Percentiles rank a stretch among this genome's conserved stretches.
Evolutionary conservation across 2,329 filamentous ascomycete genomes (phyloP).

Genomic region (Ascochyta lentis): DNA sequence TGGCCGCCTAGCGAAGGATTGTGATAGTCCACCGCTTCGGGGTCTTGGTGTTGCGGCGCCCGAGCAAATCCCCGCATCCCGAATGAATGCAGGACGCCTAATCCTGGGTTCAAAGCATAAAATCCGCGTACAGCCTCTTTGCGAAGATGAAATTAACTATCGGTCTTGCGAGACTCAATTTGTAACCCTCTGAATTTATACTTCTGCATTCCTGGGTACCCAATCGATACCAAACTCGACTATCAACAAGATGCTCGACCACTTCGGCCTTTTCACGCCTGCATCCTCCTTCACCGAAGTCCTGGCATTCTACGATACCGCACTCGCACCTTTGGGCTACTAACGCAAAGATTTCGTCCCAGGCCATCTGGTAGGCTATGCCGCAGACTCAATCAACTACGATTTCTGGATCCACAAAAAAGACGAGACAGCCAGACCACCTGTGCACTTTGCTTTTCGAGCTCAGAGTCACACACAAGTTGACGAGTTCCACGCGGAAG

Average conservation of each 20-base stretch:
- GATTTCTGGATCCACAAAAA: slow-evolving; percentile 26
- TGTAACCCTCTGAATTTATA: no score
- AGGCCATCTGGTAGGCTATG: slow-evolving; percentile 19
- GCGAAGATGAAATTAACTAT: no score
- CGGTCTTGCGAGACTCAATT: no score
- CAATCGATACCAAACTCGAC: background rate
- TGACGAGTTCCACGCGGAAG: slow-evolving; percentile 25
- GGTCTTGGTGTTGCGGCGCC: no score
- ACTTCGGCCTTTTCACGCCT: background rate
- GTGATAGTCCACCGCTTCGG: no score
- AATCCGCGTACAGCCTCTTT: no score
- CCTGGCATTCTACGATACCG: background rate
- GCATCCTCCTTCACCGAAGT: background rate
- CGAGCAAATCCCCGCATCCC: no score
- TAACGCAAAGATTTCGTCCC: background rate
- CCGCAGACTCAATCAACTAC: background rate
- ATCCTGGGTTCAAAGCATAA: no score
- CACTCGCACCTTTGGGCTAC: background rate
- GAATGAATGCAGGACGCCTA: no score
- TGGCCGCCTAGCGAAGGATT: no score
- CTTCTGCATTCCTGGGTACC: no score
- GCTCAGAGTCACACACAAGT: slow-evolving; percentile 22
- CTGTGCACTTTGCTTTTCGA: slow-evolving; percentile 27
- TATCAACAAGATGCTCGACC: background rate
- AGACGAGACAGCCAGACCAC: slow-evolving; percentile 2